phyloP scores from a whole-genome alignment of 805 yeast genomes.

The Hanseniaspora jakobsenii region DNA sequence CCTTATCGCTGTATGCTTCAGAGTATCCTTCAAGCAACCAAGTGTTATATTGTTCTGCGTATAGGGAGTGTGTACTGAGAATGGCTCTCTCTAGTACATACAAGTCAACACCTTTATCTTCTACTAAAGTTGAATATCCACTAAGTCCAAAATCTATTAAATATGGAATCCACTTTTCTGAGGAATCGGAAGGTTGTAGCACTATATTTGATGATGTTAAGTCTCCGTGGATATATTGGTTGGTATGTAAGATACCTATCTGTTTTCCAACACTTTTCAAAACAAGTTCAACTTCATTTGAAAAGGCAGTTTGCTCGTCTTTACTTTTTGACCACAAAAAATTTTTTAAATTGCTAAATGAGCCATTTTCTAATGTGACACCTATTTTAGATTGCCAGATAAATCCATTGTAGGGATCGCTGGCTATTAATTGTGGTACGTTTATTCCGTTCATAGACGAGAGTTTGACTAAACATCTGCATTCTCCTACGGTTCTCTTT shows the following conservation, averaged over 20 bases:
- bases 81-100: conserved; percentile 90
- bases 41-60: conserved; percentile 47
- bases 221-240: conserved; percentile 86
- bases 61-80: conserved; percentile 74
- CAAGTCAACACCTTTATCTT: conserved; percentile 94
- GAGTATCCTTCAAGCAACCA: conserved; percentile 68
- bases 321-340: conserved; percentile 51
- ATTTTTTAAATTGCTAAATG: conserved; percentile 54
- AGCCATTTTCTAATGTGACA: conserved; percentile 39
- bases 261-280: conserved; percentile 49
- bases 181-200: conserved; percentile 28
- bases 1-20: conserved; percentile 27
- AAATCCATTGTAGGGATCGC: conserved; percentile 67
- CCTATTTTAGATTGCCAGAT: conserved; percentile 84
- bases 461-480: conserved; percentile 56
- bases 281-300: conserved; percentile 32
- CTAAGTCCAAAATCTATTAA: conserved; percentile 89
- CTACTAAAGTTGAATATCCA: conserved; percentile 59
- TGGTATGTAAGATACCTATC: conserved; percentile 58
- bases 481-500: conserved; percentile 74
- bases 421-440: conserved; percentile 62
- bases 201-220: conserved; percentile 82
- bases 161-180: conserved; percentile 34
- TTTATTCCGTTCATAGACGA: conserved; percentile 37
- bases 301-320: conserved; percentile 15